phyloP scores from a whole-genome alignment of 1,284 basidiomycete genomes.

The Heterobasidion irregulare region DNA sequence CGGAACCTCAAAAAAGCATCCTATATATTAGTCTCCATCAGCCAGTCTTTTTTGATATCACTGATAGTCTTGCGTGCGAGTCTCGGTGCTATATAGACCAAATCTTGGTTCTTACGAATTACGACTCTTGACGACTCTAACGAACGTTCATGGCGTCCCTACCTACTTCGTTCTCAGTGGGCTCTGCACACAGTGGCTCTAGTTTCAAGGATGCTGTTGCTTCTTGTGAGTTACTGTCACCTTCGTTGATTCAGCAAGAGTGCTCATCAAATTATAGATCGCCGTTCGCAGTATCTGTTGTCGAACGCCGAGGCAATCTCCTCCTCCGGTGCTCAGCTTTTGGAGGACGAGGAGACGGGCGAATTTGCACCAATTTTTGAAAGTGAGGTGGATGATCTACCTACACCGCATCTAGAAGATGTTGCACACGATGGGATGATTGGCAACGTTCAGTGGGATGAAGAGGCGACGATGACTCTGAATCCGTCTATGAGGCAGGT shows the following conservation, averaged over 20 bases:
- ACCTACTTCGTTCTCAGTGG: slow-evolving; percentile 36
- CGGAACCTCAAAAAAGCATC: neutral
- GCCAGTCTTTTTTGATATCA: neutral
- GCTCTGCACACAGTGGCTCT: slow-evolving; percentile 42
- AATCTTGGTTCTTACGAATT: neutral
- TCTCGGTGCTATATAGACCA: no score
- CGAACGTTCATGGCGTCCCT: slow-evolving; percentile 28
- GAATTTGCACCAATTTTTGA: slow-evolving; percentile 19
- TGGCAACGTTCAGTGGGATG: slow-evolving; percentile 40
- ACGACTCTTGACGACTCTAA: slow-evolving; percentile 7
- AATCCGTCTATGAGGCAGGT: neutral
- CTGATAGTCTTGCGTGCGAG: no score
- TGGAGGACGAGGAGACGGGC: slow-evolving; percentile 26
- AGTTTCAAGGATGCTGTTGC: slow-evolving; percentile 45
- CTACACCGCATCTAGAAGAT: slow-evolving; percentile 16
- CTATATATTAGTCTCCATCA: neutral
- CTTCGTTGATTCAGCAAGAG: neutral
- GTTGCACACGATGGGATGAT: slow-evolving; percentile 21
- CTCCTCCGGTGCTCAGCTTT: slow-evolving; percentile 30
- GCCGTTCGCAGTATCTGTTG: slow-evolving; percentile 52
- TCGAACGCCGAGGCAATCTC: slow-evolving; percentile 49
- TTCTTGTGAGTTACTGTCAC: slow-evolving; percentile 29
- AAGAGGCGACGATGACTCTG: slow-evolving; percentile 17
- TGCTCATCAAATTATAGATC: slow-evolving; percentile 34
- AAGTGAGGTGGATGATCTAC: slow-evolving; percentile 26